Evolutionary conservation across 768 basidiomycete species (phyloP), one percentile per base, ranked within the genome.

Genomic region (Cubamyces lactineus): DNA sequence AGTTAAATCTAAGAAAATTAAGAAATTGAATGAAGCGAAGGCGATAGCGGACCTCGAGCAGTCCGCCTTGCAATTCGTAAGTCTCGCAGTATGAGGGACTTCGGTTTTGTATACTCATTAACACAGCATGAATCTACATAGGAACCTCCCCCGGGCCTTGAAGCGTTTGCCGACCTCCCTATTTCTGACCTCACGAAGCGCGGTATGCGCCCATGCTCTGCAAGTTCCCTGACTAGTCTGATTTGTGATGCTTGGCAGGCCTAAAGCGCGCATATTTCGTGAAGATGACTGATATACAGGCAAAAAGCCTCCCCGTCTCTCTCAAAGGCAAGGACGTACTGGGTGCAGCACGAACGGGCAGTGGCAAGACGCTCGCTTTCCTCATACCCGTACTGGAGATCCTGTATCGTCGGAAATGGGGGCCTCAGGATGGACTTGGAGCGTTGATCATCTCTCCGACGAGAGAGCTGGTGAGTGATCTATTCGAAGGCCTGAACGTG

Each of bases 361-460:
- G 86, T 52, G 88, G 89, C 21, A 90, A 90, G 74, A 90, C 88
- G 0, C 79, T 90, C 28, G 88, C 88, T 1, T 90, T 90, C 72
- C 76, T 90, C 28, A 77, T 90, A 26, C 89, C 89, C 0, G 74
- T 85, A 6, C 78, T 90, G 48, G 88, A 90, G 73, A 76, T 82
- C 24, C 77, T 90, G 23, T 84, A 87, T 66, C 78, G 86, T 45
- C 78, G 78, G 61, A 86, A 83, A 70, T 90, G 88, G 88, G 87
- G 88, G 0, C 86, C 85, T 7, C 82, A 84, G 64, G 88, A 90
- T 67, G 88, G 89, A 2, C 76, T 90, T 16, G 96, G 96, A 7
- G 96, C 95, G 1, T 74, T 99, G 50, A 86, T 98, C 64, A 92
- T 99, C 55, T 94, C 92, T 1, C 96, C 96, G 3, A 98, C 96